Evolutionary conservation across 768 basidiomycete species (phyloP), one percentile per base, ranked within the genome.

Genomic region (Tricholoma bakamatsutake): DNA sequence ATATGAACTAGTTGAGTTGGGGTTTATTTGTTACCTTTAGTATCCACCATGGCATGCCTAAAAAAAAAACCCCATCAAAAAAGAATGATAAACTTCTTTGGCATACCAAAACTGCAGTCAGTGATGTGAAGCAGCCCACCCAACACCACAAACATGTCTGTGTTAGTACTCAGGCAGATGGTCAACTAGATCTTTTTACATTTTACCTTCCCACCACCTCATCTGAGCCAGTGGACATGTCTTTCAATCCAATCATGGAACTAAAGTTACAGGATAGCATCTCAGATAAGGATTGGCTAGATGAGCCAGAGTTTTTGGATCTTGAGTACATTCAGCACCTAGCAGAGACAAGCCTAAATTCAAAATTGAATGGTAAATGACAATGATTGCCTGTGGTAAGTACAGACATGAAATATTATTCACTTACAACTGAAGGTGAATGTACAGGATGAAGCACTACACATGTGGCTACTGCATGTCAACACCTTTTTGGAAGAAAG

Each of bases 401-500:
- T 52, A n/a, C 40, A 24, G 13, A 39, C 30, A 27, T 42, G 21
- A 21, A 24, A 24, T 37, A 35, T 51, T 51, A 18, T n/a, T 37
- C 34, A 51, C 37, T 18, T 51, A 34, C 50, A 18, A 33, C 33
- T 51, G 17, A 51, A 18, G 24, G 4, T 49, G 18, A 31, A 49
- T 52, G 35, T 15, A 24, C 21, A 58, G 57, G 57, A 58, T 24
- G 37, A 58, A 27, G 53, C 53, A 40, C 11, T 58, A 9, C 34
- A 35, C 12, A 49, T 54, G 11, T 58, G 31, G 31, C 31, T 33
- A 33, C 31, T 9, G 9, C 24, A 43, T 48, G 37, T 33, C 4
- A 37, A 58, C 15, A n/a, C 31, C 27, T 54, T 39, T 51, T 46
- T 58, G 9, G 42, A 58, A 35, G 57, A 58, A 48, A 33, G 54